phyloP scores from a whole-genome alignment of 140 eudicot species.

The Erigeron philadelphicus region DNA sequence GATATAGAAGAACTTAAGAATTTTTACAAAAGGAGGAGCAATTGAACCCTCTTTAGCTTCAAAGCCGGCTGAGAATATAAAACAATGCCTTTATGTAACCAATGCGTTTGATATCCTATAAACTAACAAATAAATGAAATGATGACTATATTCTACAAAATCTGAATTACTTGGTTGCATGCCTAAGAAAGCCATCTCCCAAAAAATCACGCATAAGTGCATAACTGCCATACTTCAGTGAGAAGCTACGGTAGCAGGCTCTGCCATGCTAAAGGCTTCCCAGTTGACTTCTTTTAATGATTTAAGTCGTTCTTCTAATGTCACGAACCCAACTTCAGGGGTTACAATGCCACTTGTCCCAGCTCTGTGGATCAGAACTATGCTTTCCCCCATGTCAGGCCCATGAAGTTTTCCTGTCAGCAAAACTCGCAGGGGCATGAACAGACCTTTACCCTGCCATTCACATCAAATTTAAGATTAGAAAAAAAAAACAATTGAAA shows the following conservation, averaged over 20 bases:
- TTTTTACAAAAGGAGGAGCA: not conserved
- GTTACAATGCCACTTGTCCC: constrained; percentile 48
- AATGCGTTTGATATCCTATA: not conserved
- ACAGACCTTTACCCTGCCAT: constrained; percentile 77
- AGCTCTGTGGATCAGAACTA: constrained; percentile 51
- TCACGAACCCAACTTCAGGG: constrained; percentile 48
- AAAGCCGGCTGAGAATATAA: not conserved
- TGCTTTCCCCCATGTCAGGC: constrained; percentile 72
- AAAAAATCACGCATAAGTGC: not conserved
- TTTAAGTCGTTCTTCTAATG: constrained; percentile 62
- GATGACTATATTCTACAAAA: constrained; percentile 21
- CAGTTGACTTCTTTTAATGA: constrained; percentile 55
- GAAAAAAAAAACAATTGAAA: not conserved
- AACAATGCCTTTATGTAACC: not conserved
- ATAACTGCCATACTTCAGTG: constrained; percentile 24
- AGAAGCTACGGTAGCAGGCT: constrained; percentile 39
- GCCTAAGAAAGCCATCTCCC: too few relatives aligned
- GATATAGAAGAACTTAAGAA: not conserved
- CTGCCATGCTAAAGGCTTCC: constrained; percentile 43
- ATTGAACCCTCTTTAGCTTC: not conserved
- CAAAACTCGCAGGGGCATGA: constrained; percentile 87
- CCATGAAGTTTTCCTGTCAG: constrained; percentile 95
- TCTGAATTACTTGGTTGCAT: constrained; percentile 11
- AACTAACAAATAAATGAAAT: not conserved
- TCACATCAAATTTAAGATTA: not conserved